These are phyloP conservation scores for Jatropha podagrica DNA, from an alignment of 441 rosid genomes.

Conservation along the genomic window DNA sequence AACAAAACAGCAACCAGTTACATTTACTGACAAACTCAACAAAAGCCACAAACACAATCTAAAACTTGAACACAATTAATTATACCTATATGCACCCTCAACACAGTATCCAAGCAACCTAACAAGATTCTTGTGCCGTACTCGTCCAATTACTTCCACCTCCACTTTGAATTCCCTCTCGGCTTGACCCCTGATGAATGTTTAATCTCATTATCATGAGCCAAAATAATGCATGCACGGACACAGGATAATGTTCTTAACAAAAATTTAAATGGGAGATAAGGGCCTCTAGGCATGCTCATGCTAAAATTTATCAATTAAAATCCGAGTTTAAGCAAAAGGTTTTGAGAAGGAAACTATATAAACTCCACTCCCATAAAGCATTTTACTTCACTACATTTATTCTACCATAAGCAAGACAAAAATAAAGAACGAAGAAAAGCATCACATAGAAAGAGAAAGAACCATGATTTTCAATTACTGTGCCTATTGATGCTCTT, in stretches of 20 bases:
- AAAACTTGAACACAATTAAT: background rate
- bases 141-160: conserved; percentile 89
- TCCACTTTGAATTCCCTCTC: conserved; percentile 98
- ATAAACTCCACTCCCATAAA: conserved; percentile 13
- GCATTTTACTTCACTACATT: conserved; percentile 30
- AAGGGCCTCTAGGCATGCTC: background rate
- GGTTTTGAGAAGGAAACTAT: background rate
- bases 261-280: background rate
- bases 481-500: conserved; percentile 5
- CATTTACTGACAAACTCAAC: background rate
- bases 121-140: conserved; percentile 92
- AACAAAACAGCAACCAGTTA: conserved; percentile 9
- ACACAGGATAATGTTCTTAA: background rate
- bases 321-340: background rate
- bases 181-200: conserved; percentile 81
- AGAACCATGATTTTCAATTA: background rate
- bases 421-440: conserved; percentile 20
- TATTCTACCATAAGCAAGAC: conserved; percentile 27
- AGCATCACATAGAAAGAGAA: background rate
- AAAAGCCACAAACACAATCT: conserved; percentile 13
- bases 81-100: conserved; percentile 90
- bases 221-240: background rate
- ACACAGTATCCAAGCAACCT: conserved; percentile 92
- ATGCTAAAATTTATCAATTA: background rate
- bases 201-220: conserved; percentile 19